phyloP scores from a whole-genome alignment of 108 stramenopile genomes.

The Cyclotella sp. region DNA sequence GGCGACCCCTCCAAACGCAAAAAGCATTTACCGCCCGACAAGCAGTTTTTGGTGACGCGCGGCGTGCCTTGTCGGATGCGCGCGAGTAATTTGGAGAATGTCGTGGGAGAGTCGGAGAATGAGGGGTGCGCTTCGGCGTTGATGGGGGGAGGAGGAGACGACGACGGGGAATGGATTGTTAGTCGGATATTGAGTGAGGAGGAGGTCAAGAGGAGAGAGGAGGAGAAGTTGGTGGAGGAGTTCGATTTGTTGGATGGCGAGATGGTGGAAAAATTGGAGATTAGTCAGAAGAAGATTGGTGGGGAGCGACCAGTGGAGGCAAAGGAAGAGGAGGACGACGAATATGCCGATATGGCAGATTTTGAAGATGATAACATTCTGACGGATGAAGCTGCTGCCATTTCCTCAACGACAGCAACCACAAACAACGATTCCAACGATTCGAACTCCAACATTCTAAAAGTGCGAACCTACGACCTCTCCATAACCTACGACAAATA shows the following conservation, averaged over 20 bases:
- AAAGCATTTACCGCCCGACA: constrained; percentile 80
- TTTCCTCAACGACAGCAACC: constrained; percentile 14
- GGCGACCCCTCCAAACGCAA: constrained; percentile 72
- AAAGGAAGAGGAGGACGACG: constrained; percentile 71
- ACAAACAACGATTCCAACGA: constrained; percentile 22
- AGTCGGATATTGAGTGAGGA: constrained; percentile 52
- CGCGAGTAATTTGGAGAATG: constrained; percentile 77
- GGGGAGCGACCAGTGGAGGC: constrained; percentile 3
- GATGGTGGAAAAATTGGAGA: constrained; percentile 59
- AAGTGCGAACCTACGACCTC: constrained; percentile 95
- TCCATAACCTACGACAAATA: constrained; percentile 99
- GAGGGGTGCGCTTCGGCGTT: constrained; percentile 19
- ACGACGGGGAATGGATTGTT: constrained; percentile 81
- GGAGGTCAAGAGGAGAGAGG: constrained; percentile 39
- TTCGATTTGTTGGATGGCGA: constrained; percentile 90
- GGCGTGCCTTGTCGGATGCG: constrained; percentile 89
- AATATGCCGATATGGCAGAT: constrained; percentile 92
- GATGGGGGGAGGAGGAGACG: constrained; percentile 22
- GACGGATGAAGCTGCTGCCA: constrained; percentile 74
- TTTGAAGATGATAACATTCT: constrained; percentile 88
- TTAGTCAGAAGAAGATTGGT: constrained; percentile 7
- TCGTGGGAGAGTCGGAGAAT: constrained; percentile 40
- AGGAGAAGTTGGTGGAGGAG: constrained; percentile 69
- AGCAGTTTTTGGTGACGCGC: constrained; percentile 92
- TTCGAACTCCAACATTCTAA: constrained; percentile 66